Base-by-base conservation (phyloP, 371 early-diverging fungal species). In the Apophysomyces ossiformis region DNA sequence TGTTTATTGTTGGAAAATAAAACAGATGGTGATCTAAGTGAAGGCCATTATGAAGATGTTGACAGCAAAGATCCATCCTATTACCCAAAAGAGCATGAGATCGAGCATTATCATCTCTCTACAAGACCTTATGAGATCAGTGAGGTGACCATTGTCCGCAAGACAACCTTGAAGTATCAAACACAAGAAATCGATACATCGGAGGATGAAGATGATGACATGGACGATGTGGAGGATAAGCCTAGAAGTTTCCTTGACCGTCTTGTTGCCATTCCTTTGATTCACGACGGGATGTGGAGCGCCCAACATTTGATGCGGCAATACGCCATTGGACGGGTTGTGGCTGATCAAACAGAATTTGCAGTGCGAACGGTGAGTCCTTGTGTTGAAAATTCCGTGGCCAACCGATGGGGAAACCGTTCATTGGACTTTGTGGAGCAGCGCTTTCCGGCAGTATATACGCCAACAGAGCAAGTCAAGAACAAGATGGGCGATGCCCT, bases 111-210 rank as follows among this genome's bases (percentile, higher is more conserved):
- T 59, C 92, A 93, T 67, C 99, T 98, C 5, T 92, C 92, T n/a
- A 96, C 95, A 4, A 88, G 90, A 21, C 93, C 95, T 0, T 99
- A 99, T 69, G 96, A 95, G 70, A 94, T 98, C 92, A 88, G 92
- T 5, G 90, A 94, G 57, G 94, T 99, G 7, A 50, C 54, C 7
- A 21, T 50, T 4, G 21, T 50, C 21, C 54, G 54, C 1, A 32
- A 50, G 16, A 21, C 54, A 50, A 8, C 21, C 16, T 11, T 7
- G 47, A 47, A 9, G 8, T 16, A 21, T 21, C 18, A 4, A 50
- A 50, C 54, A 5, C 21, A 50, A 50, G 54, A 50, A 26, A 50
- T 50, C 21, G 54, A 50, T 50, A 9, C 4, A 18, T 50, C 21
- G 21, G 54, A 50, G 9, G 54, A 50, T 18, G 54, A 50, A 21